Conservation (phyloP, 768 basidiomycete genomes). For the Mycena venus region DNA sequence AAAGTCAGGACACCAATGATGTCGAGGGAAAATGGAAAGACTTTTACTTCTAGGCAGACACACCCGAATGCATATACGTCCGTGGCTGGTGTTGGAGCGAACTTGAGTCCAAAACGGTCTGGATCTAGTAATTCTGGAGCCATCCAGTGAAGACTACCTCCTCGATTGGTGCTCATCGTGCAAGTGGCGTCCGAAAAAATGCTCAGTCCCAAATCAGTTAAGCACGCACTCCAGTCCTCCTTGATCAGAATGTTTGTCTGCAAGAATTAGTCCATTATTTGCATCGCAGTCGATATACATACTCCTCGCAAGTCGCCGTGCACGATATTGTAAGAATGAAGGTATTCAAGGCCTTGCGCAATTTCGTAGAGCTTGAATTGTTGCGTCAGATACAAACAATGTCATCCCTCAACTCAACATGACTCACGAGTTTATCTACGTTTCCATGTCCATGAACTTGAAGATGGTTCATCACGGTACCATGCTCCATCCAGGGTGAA, state of each 20-base stretch:
- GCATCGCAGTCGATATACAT: neutral
- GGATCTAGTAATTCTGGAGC: conserved; percentile 49
- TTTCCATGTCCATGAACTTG: conserved; percentile 31
- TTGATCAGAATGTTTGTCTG: conserved; percentile 48
- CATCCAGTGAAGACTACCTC: too few relatives aligned
- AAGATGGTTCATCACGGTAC: conserved; percentile 39
- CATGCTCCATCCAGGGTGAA: conserved; percentile 46
- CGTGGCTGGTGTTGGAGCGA: conserved; percentile 40
- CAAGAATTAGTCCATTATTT: neutral
- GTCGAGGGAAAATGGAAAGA: neutral
- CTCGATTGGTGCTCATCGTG: conserved; percentile 40
- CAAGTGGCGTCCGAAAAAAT: conserved; percentile 44
- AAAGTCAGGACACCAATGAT: neutral
- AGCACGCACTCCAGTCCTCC: conserved; percentile 44
- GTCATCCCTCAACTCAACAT: too few relatives aligned
- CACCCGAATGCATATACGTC: conserved; percentile 51
- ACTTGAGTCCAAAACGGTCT: conserved; percentile 39
- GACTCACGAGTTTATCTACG: conserved; percentile 33
- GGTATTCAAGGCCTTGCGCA: conserved; percentile 37
- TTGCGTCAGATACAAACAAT: neutral
- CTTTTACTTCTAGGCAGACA: conserved; percentile 45
- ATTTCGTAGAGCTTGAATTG: conserved; percentile 31
- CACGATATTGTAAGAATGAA: conserved; percentile 35
- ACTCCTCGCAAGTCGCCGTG: conserved; percentile 39
- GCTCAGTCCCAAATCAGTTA: conserved; percentile 52